Evolutionary conservation across 441 rosid species (phyloP).

Genomic region (Adansonia rubrostipa): DNA sequence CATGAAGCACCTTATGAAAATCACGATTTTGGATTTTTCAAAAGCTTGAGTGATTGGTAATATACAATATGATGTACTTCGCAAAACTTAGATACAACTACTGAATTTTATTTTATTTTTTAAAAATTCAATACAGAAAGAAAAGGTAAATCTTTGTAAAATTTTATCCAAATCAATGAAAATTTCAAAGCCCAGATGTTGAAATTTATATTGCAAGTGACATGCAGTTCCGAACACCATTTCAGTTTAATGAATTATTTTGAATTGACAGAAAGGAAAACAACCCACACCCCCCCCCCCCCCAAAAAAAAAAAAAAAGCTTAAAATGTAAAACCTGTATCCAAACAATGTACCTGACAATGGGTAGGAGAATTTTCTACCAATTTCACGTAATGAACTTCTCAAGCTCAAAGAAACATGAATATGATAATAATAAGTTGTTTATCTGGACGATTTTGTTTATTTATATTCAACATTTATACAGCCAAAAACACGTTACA

Average conservation of each 20-base stretch:
- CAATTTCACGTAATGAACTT: neutral
- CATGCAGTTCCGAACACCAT: no score
- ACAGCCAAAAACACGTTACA: conserved; percentile 30
- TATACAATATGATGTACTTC: no score
- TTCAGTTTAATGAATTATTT: no score
- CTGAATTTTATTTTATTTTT: no score
- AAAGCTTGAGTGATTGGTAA: neutral
- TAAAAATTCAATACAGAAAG: neutral
- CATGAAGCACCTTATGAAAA: neutral
- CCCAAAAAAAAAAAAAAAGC: no score
- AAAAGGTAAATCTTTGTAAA: neutral
- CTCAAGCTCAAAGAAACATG: neutral
- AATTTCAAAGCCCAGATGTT: neutral
- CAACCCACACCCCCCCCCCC: no score
- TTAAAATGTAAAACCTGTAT: neutral
- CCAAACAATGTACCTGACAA: neutral
- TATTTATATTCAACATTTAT: conserved; percentile 32
- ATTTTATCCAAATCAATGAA: neutral
- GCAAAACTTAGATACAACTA: no score
- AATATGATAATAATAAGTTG: neutral
- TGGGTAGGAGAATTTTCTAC: neutral
- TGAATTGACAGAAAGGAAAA: no score
- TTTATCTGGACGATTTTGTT: neutral
- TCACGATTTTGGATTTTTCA: neutral
- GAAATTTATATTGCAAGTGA: no score